These are phyloP conservation scores for Pleochaeta shiraiana DNA, from an alignment of 2,329 filamentous ascomycete species.

Conservation along the genomic window DNA sequence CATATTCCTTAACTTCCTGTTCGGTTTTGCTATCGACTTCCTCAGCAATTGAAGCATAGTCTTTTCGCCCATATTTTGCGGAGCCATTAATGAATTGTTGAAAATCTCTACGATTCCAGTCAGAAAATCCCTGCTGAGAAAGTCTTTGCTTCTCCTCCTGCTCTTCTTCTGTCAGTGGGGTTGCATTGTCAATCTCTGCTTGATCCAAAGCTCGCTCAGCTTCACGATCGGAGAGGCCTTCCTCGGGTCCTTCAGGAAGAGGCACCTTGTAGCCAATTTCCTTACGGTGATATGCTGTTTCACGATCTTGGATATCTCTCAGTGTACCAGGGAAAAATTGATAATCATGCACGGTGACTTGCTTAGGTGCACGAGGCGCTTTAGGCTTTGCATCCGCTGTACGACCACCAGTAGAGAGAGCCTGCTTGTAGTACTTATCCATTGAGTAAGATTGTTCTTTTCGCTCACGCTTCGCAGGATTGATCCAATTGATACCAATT, in stretches of 20 bases:
- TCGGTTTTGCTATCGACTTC: slow-evolving; percentile 83
- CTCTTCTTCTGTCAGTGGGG: slow-evolving; percentile 73
- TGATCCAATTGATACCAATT: slow-evolving; percentile 89
- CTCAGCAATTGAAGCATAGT: slow-evolving; percentile 64
- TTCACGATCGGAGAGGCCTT: slow-evolving; percentile 67
- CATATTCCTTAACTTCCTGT: slow-evolving; percentile 72
- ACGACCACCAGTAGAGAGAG: slow-evolving; percentile 57
- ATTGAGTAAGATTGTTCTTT: slow-evolving; percentile 98
- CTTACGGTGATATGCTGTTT: slow-evolving; percentile 90
- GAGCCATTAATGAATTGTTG: slow-evolving; percentile 96
- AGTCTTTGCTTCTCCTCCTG: slow-evolving; percentile 67
- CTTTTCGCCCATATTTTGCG: slow-evolving; percentile 72
- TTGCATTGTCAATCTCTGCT: slow-evolving; percentile 79
- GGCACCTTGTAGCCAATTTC: slow-evolving; percentile 92
- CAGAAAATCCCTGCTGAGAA: slow-evolving; percentile 65
- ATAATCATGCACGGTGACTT: slow-evolving; percentile 82
- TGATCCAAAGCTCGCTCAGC: slow-evolving; percentile 76
- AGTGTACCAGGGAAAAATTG: slow-evolving; percentile 84
- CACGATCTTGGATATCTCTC: slow-evolving; percentile 78
- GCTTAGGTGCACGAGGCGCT: slow-evolving; percentile 85
- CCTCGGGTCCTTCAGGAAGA: slow-evolving; percentile 69
- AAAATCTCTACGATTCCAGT: slow-evolving; percentile 96
- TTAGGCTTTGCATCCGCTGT: slow-evolving; percentile 79
- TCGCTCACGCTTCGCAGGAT: slow-evolving; percentile 91
- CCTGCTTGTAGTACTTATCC: slow-evolving; percentile 94